Conservation (phyloP, 108 stramenopile genomes). For the Hondaea fermentalgiana region DNA sequence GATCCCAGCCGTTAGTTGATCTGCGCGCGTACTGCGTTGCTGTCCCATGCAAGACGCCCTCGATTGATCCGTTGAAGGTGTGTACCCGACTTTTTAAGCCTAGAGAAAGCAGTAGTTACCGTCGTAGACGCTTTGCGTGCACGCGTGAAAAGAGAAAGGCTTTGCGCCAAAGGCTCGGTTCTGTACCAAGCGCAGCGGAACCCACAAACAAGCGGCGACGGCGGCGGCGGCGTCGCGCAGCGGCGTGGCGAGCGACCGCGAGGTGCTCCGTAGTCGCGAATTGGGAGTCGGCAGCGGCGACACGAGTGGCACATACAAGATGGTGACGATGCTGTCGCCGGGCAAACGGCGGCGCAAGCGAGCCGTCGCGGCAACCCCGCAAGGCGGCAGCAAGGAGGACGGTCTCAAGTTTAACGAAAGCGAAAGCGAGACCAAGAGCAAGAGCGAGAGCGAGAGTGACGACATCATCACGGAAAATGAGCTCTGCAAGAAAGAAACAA, state of each 20-base stretch:
- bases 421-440: too few species aligned
- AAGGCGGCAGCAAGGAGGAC: too few species aligned
- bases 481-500: too few species aligned
- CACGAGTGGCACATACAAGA: background rate
- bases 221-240: too few species aligned
- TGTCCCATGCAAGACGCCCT: background rate
- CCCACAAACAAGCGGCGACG: too few species aligned
- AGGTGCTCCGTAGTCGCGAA: background rate
- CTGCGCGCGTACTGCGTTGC: background rate
- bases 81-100: background rate
- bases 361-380: too few species aligned
- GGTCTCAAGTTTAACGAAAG: too few species aligned
- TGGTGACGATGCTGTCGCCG: background rate
- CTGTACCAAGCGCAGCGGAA: too few species aligned
- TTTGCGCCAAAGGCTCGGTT: too few species aligned
- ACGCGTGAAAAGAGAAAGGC: background rate
- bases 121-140: background rate
- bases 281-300: background rate
- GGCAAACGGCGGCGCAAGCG: background rate
- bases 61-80: background rate
- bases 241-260: too few species aligned
- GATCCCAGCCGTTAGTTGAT: background rate
- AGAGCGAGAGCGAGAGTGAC: too few species aligned
- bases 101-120: background rate
- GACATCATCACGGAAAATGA: too few species aligned